Percentiles rank a stretch among this genome's conserved stretches.
phyloP scores from a whole-genome alignment of 2,329 filamentous ascomycete species.

The Thyridium curvatum region DNA sequence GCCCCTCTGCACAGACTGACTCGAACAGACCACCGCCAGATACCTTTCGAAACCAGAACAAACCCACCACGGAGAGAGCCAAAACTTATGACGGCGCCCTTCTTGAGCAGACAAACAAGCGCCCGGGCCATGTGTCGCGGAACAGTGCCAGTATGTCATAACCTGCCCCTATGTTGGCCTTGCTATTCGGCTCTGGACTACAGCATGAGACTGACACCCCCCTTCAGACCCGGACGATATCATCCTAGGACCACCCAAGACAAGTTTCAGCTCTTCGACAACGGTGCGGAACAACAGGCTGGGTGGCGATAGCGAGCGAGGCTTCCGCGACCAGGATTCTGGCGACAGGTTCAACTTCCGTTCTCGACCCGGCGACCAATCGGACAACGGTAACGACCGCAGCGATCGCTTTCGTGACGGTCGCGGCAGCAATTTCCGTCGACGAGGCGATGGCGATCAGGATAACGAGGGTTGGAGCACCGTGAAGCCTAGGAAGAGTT shows the following conservation, averaged over 20 bases:
- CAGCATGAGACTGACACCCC: conserved; percentile 13
- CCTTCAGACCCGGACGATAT: conserved; percentile 67
- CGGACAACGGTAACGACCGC: conserved; percentile 33
- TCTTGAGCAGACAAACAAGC: conserved; percentile 44
- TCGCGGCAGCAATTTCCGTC: conserved; percentile 39
- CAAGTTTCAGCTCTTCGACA: conserved; percentile 73
- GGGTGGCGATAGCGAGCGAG: conserved; percentile 47
- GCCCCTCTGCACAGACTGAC: background rate
- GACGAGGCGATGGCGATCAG: conserved; percentile 48
- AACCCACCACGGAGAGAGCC: conserved; percentile 34
- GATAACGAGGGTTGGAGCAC: conserved; percentile 70
- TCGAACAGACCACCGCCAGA: conserved; percentile 28
- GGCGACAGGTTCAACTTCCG: conserved; percentile 58
- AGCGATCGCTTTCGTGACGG: conserved; percentile 43
- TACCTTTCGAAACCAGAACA: conserved; percentile 36
- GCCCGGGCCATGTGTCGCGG: conserved; percentile 45
- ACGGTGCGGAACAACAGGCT: conserved; percentile 39
- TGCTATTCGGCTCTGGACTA: conserved; percentile 6
- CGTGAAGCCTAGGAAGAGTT: conserved; percentile 68
- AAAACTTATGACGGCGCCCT: conserved; percentile 37
- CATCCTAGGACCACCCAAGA: conserved; percentile 78
- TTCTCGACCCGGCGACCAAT: conserved; percentile 36
- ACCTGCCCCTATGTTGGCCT: background rate
- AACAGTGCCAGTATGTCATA: conserved; percentile 48
- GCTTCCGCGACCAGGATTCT: conserved; percentile 41